Conservation (phyloP, 352 stramenopile genomes). For the Phytophthora ramorum region DNA sequence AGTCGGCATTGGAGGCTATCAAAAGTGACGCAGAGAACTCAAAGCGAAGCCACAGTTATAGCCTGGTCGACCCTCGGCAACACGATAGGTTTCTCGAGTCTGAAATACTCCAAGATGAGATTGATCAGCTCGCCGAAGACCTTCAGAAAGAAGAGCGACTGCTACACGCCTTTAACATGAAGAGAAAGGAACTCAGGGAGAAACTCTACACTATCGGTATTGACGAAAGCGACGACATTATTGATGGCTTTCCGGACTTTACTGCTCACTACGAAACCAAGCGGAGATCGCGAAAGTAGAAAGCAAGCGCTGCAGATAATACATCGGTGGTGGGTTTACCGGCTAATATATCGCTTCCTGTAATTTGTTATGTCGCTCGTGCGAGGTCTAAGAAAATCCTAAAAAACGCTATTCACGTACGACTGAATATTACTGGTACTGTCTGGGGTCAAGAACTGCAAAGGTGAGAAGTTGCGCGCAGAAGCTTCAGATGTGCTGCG, state of each 20-base stretch:
- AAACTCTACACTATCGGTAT: slow-evolving; percentile 40
- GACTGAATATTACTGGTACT: too few relatives aligned
- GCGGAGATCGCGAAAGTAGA: slow-evolving; percentile 7
- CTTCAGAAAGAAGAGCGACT: slow-evolving; percentile 49
- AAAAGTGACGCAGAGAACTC: slow-evolving; percentile 43
- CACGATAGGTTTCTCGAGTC: slow-evolving; percentile 45
- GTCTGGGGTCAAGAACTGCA: too few relatives aligned
- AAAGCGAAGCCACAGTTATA: background rate
- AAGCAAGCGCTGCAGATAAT: background rate
- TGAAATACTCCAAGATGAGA: slow-evolving; percentile 55
- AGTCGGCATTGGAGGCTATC: slow-evolving; percentile 51
- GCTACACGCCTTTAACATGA: background rate
- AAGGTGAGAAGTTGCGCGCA: too few relatives aligned
- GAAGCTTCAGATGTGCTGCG: too few relatives aligned
- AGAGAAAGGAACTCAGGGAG: slow-evolving; percentile 4
- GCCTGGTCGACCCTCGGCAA: background rate
- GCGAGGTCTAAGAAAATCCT: too few relatives aligned
- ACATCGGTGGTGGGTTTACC: background rate
- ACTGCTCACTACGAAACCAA: slow-evolving; percentile 37
- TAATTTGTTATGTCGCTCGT: too few relatives aligned
- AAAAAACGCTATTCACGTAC: too few relatives aligned
- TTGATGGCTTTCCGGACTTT: slow-evolving; percentile 54
- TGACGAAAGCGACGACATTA: slow-evolving; percentile 48
- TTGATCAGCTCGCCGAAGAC: slow-evolving; percentile 64
- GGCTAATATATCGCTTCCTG: too few relatives aligned